Evolutionary conservation across 2,329 filamentous ascomycete species (phyloP).

Genomic region (Cercospora berteroae): DNA sequence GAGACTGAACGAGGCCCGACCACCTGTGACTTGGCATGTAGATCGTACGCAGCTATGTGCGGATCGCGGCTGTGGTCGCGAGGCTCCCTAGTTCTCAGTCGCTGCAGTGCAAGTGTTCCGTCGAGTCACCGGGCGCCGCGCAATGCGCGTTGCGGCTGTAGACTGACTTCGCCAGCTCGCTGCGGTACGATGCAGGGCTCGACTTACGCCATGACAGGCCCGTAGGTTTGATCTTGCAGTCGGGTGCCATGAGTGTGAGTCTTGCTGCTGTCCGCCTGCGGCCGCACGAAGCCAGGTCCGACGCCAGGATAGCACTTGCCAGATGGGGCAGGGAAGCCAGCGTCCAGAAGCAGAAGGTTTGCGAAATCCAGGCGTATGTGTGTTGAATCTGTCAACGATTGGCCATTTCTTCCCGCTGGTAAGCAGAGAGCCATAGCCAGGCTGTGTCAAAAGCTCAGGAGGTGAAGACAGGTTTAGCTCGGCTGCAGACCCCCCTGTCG

Average conservation of each 20-base stretch:
- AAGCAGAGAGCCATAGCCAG: not conserved
- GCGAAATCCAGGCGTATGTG: not conserved
- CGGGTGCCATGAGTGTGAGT: no score
- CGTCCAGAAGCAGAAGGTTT: not conserved
- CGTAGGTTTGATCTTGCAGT: not conserved
- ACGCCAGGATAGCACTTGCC: not conserved
- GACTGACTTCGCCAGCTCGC: no score
- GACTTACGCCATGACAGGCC: not conserved
- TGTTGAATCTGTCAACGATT: not conserved
- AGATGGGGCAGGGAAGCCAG: not conserved
- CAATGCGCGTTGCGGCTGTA: not conserved
- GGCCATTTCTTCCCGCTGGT: not conserved
- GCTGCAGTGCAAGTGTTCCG: not conserved
- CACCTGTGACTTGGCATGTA: not conserved
- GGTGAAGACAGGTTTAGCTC: not conserved
- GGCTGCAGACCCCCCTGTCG: not conserved
- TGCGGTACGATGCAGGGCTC: not conserved
- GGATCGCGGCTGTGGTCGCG: no score
- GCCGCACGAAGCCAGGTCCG: not conserved
- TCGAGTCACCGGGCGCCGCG: not conserved
- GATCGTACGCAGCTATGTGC: not conserved
- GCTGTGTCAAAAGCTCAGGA: not conserved
- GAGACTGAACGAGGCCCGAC: not conserved
- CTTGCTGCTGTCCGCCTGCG: not conserved
- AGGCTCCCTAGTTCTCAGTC: not conserved